phyloP scores from a whole-genome alignment of 1,139 yeast genomes.

The Suhomyces taliae region DNA sequence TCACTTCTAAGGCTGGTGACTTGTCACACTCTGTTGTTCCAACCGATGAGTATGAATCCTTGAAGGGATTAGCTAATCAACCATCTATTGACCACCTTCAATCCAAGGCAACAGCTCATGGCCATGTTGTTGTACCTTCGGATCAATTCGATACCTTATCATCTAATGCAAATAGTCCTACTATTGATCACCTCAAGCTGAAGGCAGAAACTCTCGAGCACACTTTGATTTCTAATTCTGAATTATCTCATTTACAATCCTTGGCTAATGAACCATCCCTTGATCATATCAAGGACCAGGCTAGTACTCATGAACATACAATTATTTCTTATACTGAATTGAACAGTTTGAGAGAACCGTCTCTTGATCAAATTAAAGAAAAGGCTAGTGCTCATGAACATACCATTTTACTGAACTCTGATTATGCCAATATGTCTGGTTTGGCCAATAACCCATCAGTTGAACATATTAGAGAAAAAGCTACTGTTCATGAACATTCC shows the following conservation, averaged over 20 bases:
- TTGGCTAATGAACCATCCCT: constrained; percentile 11
- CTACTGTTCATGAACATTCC: constrained; percentile 12
- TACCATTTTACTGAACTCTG: constrained; percentile 8
- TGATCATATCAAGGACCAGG: constrained; percentile 21
- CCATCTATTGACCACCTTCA: constrained; percentile 17
- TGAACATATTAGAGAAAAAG: constrained; percentile 19
- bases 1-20: constrained; percentile 14
- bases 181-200: constrained; percentile 12
- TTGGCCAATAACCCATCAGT: constrained; percentile 21
- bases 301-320: constrained; percentile 17
- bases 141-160: constrained; percentile 14
- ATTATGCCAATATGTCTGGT: constrained; percentile 15
- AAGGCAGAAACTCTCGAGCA: constrained; percentile 14
- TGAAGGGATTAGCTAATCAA: constrained; percentile 12
- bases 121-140: constrained; percentile 3
- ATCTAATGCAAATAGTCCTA: constrained; percentile 11
- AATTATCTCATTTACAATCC: constrained; percentile 13
- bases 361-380: constrained; percentile 21
- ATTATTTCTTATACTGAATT: constrained; percentile 26
- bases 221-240: constrained; percentile 23
- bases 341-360: constrained; percentile 20
- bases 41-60: constrained; percentile 13
- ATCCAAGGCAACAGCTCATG: constrained; percentile 9
- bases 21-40: constrained; percentile 19
- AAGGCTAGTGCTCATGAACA: constrained; percentile 10